Evolutionary conservation across 345 rosid species (phyloP).

Genomic region (Citropsis articulata): DNA sequence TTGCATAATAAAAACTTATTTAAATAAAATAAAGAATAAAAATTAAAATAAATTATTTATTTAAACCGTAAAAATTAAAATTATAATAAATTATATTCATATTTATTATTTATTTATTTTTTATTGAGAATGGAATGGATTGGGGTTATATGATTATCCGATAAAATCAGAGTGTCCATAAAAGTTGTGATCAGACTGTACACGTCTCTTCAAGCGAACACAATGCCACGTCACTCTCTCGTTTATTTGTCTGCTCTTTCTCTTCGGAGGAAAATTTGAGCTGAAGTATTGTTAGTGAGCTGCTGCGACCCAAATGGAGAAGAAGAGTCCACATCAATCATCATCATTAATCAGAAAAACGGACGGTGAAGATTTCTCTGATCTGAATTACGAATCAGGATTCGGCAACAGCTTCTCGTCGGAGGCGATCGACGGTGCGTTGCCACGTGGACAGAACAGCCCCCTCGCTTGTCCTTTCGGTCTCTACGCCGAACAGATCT

Average conservation of each 20-base stretch:
- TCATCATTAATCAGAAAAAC: not conserved
- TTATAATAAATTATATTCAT: too few relatives aligned
- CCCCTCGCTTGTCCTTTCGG: conserved; percentile 83
- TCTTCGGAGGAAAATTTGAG: not conserved
- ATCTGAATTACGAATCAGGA: conserved; percentile 54
- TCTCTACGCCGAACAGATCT: conserved; percentile 97
- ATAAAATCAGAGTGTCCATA: too few relatives aligned
- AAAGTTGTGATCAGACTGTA: not conserved
- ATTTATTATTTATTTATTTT: too few relatives aligned
- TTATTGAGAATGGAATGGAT: too few relatives aligned
- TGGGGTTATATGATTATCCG: too few relatives aligned
- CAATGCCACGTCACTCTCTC: not conserved
- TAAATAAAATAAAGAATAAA: too few relatives aligned
- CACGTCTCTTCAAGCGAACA: not conserved
- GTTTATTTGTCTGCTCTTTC: not conserved
- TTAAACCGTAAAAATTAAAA: too few relatives aligned
- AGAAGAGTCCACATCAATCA: not conserved
- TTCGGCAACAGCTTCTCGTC: conserved; percentile 74
- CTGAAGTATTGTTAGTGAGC: not conserved
- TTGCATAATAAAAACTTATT: too few relatives aligned
- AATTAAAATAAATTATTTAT: too few relatives aligned
- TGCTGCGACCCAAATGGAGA: conserved; percentile 11
- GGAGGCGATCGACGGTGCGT: conserved; percentile 74
- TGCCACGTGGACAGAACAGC: conserved; percentile 80
- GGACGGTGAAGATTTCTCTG: conserved; percentile 23